Evolutionary conservation across 2,329 filamentous ascomycete genomes (phyloP), one percentile per base, ranked within the genome.

Genomic region (Colletotrichum plurivorum): DNA sequence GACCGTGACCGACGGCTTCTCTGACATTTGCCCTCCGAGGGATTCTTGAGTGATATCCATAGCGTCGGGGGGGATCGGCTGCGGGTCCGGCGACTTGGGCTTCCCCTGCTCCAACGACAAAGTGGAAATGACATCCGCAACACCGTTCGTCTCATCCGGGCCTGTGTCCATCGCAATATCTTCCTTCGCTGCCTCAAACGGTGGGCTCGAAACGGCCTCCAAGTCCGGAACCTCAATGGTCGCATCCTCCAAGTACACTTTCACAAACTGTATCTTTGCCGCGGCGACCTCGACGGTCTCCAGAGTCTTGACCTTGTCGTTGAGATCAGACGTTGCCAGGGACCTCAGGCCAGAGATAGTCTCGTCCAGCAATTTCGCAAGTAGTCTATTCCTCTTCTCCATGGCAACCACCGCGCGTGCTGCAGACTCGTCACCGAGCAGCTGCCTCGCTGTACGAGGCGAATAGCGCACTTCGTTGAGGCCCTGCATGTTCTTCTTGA

Each of bases 401-500:
- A 94, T 80, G 54, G 84, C 81, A 18, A 82, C 80, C 15, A 90
- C 75, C 1, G 83, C 81, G 25, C 71, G 75, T 53, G 73, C 71
- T 10, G 75, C 73, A 58, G 76, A 76, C 72, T 79, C 76, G 15
- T 84, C 80, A 3, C 74, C 74, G 22, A 83, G 76, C 1, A 80
- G 71, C 48, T 79, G 77, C 51, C 77, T 79, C 12, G 78, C 76
- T 7, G 79, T 77, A 58, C 80, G 80, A 22, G 82, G 80, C 15
- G 81, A 78, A 36, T 81, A 83, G 39, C 85, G 82, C 2, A 84
- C 83, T 65, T 89, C 87, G 71, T 93, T 91, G 39, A 92, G 84
- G 36, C 87, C 87, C 74, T 92, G 88, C 72, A 95, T 89, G 72
- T 94, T 94, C 74, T 92, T 92, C 69, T 89, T 88, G 57, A 95